phyloP scores from a whole-genome alignment of 164 flowering plant genomes.

The Chloranthus sessilifolius region DNA sequence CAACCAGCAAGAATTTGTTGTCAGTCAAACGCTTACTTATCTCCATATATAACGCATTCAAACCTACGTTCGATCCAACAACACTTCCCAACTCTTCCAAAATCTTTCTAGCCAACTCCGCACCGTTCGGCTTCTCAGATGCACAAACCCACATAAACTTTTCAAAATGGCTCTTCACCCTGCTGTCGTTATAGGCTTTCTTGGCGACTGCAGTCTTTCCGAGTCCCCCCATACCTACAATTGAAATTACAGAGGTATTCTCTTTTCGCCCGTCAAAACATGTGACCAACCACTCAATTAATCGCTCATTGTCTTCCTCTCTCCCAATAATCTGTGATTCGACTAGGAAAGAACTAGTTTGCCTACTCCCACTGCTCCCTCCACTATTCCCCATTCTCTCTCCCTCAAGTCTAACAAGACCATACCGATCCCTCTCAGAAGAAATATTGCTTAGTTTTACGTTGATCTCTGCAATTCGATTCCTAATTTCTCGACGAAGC shows the following conservation, averaged over 20 bases:
- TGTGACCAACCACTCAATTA: background rate
- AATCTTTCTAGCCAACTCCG: background rate
- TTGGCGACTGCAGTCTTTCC: constrained; percentile 1
- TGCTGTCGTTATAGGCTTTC: background rate
- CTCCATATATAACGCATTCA: background rate
- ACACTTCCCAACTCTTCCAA: background rate
- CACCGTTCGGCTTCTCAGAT: background rate
- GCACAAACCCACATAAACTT: constrained; percentile 3
- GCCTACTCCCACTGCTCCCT: background rate
- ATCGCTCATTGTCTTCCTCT: background rate
- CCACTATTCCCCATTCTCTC: too few species aligned
- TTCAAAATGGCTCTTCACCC: background rate
- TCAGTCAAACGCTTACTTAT: background rate
- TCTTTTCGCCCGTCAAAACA: background rate
- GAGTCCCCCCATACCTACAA: background rate
- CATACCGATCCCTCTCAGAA: background rate
- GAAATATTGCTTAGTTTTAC: background rate
- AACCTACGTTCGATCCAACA: background rate
- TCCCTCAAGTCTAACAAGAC: background rate
- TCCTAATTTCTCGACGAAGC: background rate
- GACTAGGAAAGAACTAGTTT: background rate
- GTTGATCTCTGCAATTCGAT: background rate
- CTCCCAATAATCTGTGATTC: background rate
- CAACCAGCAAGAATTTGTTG: background rate
- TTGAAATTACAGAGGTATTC: background rate